Conservation (phyloP, 345 rosid genomes). For the Eucalyptus coolabah region DNA sequence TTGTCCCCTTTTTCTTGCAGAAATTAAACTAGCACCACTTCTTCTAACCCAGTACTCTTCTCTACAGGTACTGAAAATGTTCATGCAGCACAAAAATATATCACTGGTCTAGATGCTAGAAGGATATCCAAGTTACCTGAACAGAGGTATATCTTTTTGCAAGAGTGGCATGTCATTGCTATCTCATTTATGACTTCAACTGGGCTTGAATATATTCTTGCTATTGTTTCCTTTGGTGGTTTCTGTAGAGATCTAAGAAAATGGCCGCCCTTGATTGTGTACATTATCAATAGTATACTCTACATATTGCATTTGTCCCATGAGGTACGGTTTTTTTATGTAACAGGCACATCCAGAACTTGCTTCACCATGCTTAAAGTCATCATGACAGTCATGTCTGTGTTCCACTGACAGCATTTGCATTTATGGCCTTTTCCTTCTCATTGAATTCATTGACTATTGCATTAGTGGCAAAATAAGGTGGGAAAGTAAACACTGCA, state of each 20-base stretch:
- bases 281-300: neutral
- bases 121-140: conserved; percentile 70
- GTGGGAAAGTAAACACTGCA: neutral
- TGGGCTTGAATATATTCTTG: neutral
- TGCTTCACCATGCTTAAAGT: neutral
- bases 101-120: conserved; percentile 96
- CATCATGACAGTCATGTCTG: neutral
- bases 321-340: neutral
- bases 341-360: neutral
- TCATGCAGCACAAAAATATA: conserved; percentile 81
- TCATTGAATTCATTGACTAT: neutral
- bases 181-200: neutral
- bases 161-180: neutral
- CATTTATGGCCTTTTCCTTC: neutral
- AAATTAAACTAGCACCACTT: neutral
- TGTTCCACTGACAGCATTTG: neutral
- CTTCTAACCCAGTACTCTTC: neutral
- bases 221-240: neutral
- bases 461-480: neutral
- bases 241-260: neutral
- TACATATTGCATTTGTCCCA: neutral
- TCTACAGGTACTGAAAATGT: conserved; percentile 60
- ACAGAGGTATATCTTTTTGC: conserved; percentile 33
- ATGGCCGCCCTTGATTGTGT: neutral
- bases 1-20: neutral